Base-by-base conservation (phyloP, 2,329 filamentous ascomycete genomes). In the Fusarium sp. region DNA sequence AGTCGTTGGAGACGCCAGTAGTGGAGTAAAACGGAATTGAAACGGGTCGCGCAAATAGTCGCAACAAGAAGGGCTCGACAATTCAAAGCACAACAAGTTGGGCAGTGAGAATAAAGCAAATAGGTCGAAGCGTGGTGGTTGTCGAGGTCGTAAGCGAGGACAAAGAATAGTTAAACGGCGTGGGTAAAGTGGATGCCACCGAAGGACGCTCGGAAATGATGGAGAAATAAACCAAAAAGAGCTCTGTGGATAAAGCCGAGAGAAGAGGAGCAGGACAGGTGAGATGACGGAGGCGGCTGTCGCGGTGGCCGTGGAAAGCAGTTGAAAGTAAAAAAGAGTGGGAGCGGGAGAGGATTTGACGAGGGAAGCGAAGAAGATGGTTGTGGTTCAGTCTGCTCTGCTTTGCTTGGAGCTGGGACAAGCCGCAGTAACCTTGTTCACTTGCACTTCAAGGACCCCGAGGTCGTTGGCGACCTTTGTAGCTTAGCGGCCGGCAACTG, bases 401-500 rank as follows among this genome's bases (percentile, higher is more conserved):
- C 27, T 11, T 30, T 30, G 27, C 27, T 63, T 63, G 35, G 56
- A 67, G 56, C 59, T 69, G 53, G 66, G 62, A 70, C 59, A 57
- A 62, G 60, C 54, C 57, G 67, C 37, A 51, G 35, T 41, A 27
- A 69, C 39, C 55, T 56, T 56, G 35, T 37, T 37, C 35, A 37
- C 35, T 37, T n/a, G 19, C 48, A 39, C 45, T 45, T 44, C 64
- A 61, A 70, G 47, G 47, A 73, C 71, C 66, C 61, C 46, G 32
- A 56, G 49, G 56, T 25, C 64, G 71, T 73, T 73, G 71, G 33
- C 45, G 59, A 48, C 51, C 53, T 62, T 65, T 65, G 71, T 73
- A 73, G 55, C 67, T 51, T 60, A 54, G 66, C 48, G 56, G 68
- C 53, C 22, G 43, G 17, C 48, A 60, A 56, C 30, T 41, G 66